Base-by-base conservation (phyloP, 1,139 yeast genomes). In the Geotrichum citri-aurantii region DNA sequence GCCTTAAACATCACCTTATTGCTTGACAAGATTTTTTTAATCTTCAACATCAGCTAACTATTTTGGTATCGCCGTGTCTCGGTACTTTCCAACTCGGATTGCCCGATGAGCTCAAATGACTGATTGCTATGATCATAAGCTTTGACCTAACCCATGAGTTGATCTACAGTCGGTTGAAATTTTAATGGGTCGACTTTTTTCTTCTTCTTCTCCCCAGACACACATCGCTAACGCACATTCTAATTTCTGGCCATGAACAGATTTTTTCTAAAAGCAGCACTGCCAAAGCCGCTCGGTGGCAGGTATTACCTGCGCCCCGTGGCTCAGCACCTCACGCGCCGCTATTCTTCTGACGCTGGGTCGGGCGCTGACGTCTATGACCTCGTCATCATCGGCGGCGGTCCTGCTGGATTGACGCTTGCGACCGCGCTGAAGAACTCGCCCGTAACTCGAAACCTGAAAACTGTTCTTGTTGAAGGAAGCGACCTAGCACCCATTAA, bases 371-470 rank as follows among this genome's bases (percentile, higher is more conserved):
- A 37, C n/a, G 19, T 37, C 6, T 65, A 66, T 56, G 99, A 93
- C 71, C 83, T 95, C 26, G 85, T 89, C 12, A 87, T 93, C 59
- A 88, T 95, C 52, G 99, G 99, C 27, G 99, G 96, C 6, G 99
- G 99, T 0, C 97, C 98, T 0, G 98, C 99, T 0, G 99, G 99
- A 0, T 75, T 93, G 58, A 86, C 97, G 1, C 76, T 93, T 47
- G 85, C 95, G 1, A 81, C 96, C 0, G 95, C 96, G 0, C 70
- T 86, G 69, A 79, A 88, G 69, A 79, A 80, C 65, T 85, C 92
- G 1, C 83, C 86, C 10, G 72, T 77, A 46, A 81, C 96, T 3
- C 76, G 75, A 29, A 78, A 82, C 58, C 77, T 90, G 53, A 78
- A 79, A 56, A 81, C 95, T 54, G 81, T 86, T 0, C 75, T 93